A percentile compares a stretch with the other conserved stretches of the same genome.
Conservation (phyloP, 768 basidiomycete species). For the Amylocystis lapponica region DNA sequence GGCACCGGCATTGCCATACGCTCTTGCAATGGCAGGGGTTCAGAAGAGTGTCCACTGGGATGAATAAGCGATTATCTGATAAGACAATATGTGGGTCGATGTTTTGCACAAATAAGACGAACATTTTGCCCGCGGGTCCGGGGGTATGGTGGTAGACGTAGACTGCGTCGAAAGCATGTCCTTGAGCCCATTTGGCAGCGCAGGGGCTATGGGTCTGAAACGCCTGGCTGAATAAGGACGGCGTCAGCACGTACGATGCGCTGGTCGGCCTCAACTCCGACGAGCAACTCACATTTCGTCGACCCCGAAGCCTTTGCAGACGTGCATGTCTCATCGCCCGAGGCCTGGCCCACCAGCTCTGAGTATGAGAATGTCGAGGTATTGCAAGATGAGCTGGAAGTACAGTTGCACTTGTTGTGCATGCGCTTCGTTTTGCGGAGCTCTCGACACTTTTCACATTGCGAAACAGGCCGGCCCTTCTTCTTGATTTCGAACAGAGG, state of each 20-base stretch:
- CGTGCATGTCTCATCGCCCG: constrained; percentile 16
- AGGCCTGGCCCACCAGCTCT: not conserved
- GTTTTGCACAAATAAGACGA: not conserved
- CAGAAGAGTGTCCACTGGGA: constrained; percentile 50
- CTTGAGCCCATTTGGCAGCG: constrained; percentile 68
- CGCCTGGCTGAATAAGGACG: constrained; percentile 48
- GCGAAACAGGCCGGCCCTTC: constrained; percentile 88
- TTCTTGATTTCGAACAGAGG: constrained; percentile 92
- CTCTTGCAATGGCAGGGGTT: constrained; percentile 61
- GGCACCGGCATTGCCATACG: constrained; percentile 51
- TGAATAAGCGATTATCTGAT: constrained; percentile 7
- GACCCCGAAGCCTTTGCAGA: constrained; percentile 3
- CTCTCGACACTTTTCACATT: constrained; percentile 81
- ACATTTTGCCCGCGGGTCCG: constrained; percentile 32
- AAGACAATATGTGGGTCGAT: constrained; percentile 1
- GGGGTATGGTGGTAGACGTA: constrained; percentile 17
- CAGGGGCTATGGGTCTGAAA: constrained; percentile 65
- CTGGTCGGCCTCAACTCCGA: no score
- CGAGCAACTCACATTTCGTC: not conserved
- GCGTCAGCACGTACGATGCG: not conserved
- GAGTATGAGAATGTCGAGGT: not conserved
- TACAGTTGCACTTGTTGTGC: constrained; percentile 78
- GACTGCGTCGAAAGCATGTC: constrained; percentile 33
- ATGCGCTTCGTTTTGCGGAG: constrained; percentile 74
- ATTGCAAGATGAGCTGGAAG: not conserved